phyloP scores from a whole-genome alignment of 345 rosid genomes.

The Salix udensis region DNA sequence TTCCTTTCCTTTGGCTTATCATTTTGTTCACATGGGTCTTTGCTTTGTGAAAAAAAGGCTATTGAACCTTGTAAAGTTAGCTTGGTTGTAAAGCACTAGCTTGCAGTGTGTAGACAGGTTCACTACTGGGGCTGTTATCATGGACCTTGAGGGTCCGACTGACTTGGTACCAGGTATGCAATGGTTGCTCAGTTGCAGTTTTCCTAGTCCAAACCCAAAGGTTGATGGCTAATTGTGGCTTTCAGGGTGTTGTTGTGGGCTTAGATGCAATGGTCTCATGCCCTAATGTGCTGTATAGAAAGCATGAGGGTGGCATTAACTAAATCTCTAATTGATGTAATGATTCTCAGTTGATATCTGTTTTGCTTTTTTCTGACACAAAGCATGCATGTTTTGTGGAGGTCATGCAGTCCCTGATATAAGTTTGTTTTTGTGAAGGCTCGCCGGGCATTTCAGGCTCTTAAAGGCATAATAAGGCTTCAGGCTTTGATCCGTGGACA shows the following conservation, averaged over 20 bases:
- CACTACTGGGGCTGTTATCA: neutral
- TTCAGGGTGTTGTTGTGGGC: neutral
- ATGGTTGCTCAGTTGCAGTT: neutral
- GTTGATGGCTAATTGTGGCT: neutral
- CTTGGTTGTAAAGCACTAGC: neutral
- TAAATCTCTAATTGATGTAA: neutral
- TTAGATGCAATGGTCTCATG: neutral
- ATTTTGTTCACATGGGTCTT: neutral
- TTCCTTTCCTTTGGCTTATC: neutral
- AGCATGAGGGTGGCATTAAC: neutral
- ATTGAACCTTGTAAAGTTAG: neutral
- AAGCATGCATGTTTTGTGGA: constrained; percentile 3
- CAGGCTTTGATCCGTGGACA: constrained; percentile 97
- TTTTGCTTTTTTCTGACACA: neutral
- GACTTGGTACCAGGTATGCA: neutral
- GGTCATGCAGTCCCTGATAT: constrained; percentile 26
- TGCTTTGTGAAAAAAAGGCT: neutral
- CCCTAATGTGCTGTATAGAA: neutral
- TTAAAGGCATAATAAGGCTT: constrained; percentile 94
- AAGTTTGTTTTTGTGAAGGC: constrained; percentile 53
- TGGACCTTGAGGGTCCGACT: neutral
- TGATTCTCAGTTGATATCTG: neutral
- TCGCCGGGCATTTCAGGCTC: constrained; percentile 86
- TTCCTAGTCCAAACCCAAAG: neutral
- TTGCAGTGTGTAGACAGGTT: neutral